These are phyloP conservation scores for Apiospora hydei DNA, from an alignment of 2,329 filamentous ascomycete genomes.

Conservation along the genomic window DNA sequence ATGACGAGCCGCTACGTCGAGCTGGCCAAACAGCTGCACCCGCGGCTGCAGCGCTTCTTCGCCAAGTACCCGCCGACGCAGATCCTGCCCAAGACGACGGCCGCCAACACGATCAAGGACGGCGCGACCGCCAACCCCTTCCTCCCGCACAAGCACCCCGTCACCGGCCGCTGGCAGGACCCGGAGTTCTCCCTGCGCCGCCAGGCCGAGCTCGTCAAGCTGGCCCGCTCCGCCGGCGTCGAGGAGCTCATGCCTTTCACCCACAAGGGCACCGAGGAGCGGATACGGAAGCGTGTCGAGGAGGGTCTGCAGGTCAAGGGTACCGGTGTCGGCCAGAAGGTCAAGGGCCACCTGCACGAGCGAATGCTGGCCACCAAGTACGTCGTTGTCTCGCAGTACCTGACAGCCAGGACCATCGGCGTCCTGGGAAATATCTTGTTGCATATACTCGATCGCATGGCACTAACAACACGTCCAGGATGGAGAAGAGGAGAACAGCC, in stretches of 20 bases:
- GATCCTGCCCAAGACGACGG: constrained; percentile 55
- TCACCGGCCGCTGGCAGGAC: constrained; percentile 83
- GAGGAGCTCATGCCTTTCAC: constrained; percentile 81
- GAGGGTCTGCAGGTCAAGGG: constrained; percentile 86
- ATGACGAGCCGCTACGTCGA: constrained; percentile 49
- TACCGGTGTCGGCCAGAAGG: constrained; percentile 88
- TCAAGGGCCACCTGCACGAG: constrained; percentile 96
- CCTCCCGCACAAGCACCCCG: constrained; percentile 76
- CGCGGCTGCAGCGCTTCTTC: constrained; percentile 84
- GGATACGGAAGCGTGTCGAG: constrained; percentile 76
- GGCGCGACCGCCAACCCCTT: constrained; percentile 73
- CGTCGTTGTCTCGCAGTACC: constrained; percentile 45
- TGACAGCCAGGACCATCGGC: background rate
- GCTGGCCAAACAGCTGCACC: constrained; percentile 77
- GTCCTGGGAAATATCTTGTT: background rate
- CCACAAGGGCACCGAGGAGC: constrained; percentile 76
- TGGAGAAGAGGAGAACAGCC: constrained; percentile 88
- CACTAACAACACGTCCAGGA: constrained; percentile 55
- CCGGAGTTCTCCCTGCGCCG: constrained; percentile 83
- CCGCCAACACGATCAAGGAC: constrained; percentile 43
- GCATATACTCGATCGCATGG: background rate
- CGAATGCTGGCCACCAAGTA: constrained; percentile 80
- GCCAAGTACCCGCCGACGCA: constrained; percentile 82
- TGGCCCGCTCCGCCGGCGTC: constrained; percentile 80
- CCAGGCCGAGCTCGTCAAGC: constrained; percentile 89